Conservation (phyloP, 1,284 basidiomycete genomes). For the Tausonia pullulans region DNA sequence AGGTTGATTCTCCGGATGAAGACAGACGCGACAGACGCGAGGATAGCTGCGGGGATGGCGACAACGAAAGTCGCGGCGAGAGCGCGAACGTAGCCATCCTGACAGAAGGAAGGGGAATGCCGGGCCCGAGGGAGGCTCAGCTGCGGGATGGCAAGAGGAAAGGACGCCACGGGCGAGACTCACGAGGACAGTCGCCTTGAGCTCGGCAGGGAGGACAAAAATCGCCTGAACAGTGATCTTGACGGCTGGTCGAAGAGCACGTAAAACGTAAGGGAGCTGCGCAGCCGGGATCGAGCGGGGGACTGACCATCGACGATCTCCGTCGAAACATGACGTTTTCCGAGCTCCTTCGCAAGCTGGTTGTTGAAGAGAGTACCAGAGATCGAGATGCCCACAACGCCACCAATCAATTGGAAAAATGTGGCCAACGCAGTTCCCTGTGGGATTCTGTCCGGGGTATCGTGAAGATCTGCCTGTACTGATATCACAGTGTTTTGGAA, state of each 20-base stretch:
- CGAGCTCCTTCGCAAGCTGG: slow-evolving; percentile 23
- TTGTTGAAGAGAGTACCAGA: slow-evolving; percentile 35
- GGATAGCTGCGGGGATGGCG: slow-evolving; percentile 32
- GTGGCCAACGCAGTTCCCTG: slow-evolving; percentile 32
- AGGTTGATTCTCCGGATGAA: slow-evolving; percentile 37
- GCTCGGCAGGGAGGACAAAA: slow-evolving; percentile 27
- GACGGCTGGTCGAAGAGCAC: slow-evolving; percentile 15
- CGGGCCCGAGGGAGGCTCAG: slow-evolving; percentile 21
- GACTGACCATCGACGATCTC: slow-evolving; percentile 15
- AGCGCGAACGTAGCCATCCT: slow-evolving; percentile 36
- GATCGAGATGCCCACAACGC: slow-evolving; percentile 36
- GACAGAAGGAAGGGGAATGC: slow-evolving; percentile 26
- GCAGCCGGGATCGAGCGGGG: not conserved
- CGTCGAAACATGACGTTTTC: slow-evolving; percentile 20
- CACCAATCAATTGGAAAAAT: slow-evolving; percentile 37
- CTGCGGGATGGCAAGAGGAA: slow-evolving; percentile 18
- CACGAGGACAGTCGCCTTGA: slow-evolving; percentile 18
- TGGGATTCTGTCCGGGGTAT: slow-evolving; percentile 15
- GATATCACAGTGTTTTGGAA: slow-evolving; percentile 35
- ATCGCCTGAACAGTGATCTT: slow-evolving; percentile 21
- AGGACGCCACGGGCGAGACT: slow-evolving; percentile 15
- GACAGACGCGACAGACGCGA: slow-evolving; percentile 30
- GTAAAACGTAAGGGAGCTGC: slow-evolving; percentile 16
- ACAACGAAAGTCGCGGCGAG: slow-evolving; percentile 37
- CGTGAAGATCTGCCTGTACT: slow-evolving; percentile 25